Evolutionary conservation across 495 filamentous ascomycete species (phyloP).

Genomic region (Melanomma pulvis-pyrius): DNA sequence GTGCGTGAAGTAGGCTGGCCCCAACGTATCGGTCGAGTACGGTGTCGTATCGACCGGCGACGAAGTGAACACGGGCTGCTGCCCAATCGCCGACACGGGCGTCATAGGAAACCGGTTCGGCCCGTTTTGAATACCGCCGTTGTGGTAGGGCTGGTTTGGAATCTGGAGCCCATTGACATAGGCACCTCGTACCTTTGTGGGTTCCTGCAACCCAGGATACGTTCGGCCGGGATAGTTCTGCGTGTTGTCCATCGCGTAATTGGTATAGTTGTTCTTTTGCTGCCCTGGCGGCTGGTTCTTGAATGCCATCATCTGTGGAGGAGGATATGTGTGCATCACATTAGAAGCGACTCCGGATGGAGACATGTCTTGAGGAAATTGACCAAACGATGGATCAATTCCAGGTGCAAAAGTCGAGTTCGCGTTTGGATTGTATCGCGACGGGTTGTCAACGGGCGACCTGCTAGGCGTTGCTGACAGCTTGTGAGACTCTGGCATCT

Average conservation of each 20-base stretch:
- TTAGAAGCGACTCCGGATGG: conserved; percentile 2
- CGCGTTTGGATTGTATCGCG: conserved; percentile 32
- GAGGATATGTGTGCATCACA: conserved; percentile 40
- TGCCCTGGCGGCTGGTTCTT: conserved; percentile 14
- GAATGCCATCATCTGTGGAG: conserved; percentile 30
- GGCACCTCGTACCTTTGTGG: conserved; percentile 16
- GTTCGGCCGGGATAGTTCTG: conserved; percentile 21
- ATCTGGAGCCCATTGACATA: conserved; percentile 34
- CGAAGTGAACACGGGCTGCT: conserved; percentile 27
- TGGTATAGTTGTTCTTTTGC: conserved; percentile 21
- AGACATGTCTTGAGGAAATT: conserved; percentile 21
- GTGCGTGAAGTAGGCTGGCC: conserved; percentile 34
- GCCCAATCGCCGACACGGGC: conserved; percentile 31
- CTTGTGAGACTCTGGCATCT: conserved; percentile 30
- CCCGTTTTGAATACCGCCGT: conserved; percentile 32
- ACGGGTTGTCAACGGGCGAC: conserved; percentile 36
- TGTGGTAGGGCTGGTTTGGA: conserved; percentile 30
- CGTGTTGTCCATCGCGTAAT: conserved; percentile 5
- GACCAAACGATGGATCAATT: conserved; percentile 29
- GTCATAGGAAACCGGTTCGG: conserved; percentile 30
- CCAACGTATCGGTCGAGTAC: conserved; percentile 24
- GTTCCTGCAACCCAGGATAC: conserved; percentile 34
- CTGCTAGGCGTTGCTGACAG: conserved; percentile 28
- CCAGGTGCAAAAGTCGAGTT: conserved; percentile 22
- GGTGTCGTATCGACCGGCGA: conserved; percentile 37